Conservation (phyloP, 495 filamentous ascomycete species). For the Penicillium salamii region DNA sequence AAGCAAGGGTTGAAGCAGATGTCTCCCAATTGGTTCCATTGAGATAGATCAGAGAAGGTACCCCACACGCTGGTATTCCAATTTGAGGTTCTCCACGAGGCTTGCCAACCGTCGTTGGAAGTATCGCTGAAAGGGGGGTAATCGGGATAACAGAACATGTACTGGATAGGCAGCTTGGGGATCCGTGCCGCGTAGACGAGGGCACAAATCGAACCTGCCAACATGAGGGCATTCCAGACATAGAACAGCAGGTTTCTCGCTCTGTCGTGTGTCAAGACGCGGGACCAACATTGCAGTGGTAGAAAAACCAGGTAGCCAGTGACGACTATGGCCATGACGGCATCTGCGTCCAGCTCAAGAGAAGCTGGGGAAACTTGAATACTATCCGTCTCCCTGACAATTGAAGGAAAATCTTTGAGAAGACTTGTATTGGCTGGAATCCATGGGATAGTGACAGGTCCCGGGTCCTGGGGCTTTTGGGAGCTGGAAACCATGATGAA, state of each 20-base stretch:
- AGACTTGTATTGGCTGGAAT: conserved; percentile 20
- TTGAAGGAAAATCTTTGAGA: conserved; percentile 16
- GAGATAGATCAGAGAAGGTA: conserved; percentile 22
- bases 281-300: conserved; percentile 35
- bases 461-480: conserved; percentile 6
- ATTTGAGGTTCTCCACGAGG: conserved; percentile 17
- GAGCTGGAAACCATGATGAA: conserved; percentile 31
- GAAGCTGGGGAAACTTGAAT: conserved; percentile 25
- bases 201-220: conserved; percentile 28
- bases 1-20: conserved; percentile 36
- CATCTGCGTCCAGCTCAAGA: conserved; percentile 33
- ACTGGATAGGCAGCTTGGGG: conserved; percentile 20
- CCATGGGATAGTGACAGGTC: conserved; percentile 24
- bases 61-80: conserved; percentile 34
- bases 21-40: conserved; percentile 20
- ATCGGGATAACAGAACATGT: conserved; percentile 34
- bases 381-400: conserved; percentile 20
- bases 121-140: conserved; percentile 18
- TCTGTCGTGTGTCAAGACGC: conserved; percentile 22
- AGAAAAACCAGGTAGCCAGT: conserved; percentile 39
- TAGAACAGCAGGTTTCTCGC: conserved; percentile 27
- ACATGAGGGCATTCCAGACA: conserved; percentile 33
- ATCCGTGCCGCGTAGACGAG: conserved; percentile 21
- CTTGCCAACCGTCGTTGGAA: conserved; percentile 30
- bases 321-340: conserved; percentile 35